phyloP scores from a whole-genome alignment of 2,329 filamentous ascomycete genomes.

The Pseudocercospora eumusae region DNA sequence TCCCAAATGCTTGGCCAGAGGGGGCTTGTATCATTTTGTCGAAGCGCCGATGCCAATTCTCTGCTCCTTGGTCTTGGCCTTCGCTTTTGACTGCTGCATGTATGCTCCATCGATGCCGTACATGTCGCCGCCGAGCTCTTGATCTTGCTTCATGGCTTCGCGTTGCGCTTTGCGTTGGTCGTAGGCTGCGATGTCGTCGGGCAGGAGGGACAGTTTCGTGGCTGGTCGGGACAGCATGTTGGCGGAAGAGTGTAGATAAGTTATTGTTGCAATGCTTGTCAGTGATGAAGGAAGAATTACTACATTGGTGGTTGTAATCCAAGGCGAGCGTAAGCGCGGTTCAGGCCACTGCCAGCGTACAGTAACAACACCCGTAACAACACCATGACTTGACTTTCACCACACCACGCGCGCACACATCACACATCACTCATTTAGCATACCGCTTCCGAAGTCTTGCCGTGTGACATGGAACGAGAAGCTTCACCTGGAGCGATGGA shows the following conservation, averaged over 20 bases:
- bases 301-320: too few relatives aligned
- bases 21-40: slow-evolving; percentile 19
- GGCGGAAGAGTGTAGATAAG: too few relatives aligned
- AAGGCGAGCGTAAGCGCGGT: background rate
- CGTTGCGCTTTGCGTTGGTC: slow-evolving; percentile 37
- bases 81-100: slow-evolving; percentile 32
- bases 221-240: slow-evolving; percentile 43
- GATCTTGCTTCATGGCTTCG: slow-evolving; percentile 31
- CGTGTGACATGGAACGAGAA: too few relatives aligned
- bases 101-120: slow-evolving; percentile 29
- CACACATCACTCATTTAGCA: background rate
- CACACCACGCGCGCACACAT: too few relatives aligned
- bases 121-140: slow-evolving; percentile 26
- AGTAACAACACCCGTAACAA: too few relatives aligned
- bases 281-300: background rate
- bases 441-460: background rate
- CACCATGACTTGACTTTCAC: background rate
- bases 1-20: background rate
- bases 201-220: slow-evolving; percentile 40
- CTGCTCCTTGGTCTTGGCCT: slow-evolving; percentile 34
- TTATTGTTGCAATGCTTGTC: too few relatives aligned
- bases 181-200: slow-evolving; percentile 40
- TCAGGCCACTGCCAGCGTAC: background rate
- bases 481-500: background rate
- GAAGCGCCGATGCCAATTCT: slow-evolving; percentile 33